Percentiles rank a stretch among this genome's conserved stretches.
Conservation (phyloP, 2,329 filamentous ascomycete genomes). For the Chaetomium olivaceum region DNA sequence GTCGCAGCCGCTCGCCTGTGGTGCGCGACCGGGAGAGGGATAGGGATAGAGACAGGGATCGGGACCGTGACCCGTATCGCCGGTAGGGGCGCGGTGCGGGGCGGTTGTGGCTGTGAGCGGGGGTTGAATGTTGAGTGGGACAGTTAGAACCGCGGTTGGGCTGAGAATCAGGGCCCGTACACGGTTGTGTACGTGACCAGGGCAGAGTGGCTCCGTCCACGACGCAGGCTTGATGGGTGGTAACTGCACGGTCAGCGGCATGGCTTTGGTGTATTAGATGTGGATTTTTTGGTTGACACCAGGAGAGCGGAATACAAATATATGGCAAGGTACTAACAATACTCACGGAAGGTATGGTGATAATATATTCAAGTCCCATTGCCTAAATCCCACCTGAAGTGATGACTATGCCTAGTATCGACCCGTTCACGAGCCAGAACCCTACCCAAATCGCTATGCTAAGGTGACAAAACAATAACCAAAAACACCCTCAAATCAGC, state of each 20-base stretch:
- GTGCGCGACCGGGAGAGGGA: conserved; percentile 43
- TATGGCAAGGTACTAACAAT: no score
- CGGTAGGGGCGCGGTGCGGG: neutral
- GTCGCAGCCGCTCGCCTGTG: conserved; percentile 48
- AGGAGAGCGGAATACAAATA: neutral
- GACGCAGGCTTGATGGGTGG: neutral
- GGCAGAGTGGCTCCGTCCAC: neutral
- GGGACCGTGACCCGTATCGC: conserved; percentile 43
- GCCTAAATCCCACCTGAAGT: neutral
- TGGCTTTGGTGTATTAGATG: neutral
- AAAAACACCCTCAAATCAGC: neutral
- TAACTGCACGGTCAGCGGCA: neutral
- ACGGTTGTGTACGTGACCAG: neutral
- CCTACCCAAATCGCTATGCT: neutral
- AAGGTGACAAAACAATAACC: no score
- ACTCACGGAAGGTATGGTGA: no score
- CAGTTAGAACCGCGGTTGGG: neutral
- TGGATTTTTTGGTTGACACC: neutral
- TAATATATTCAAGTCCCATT: neutral
- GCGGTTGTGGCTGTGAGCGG: no score
- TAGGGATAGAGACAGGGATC: conserved; percentile 43
- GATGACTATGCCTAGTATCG: neutral
- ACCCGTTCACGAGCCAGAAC: no score
- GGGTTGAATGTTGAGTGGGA: neutral
- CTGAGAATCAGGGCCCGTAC: neutral